These are phyloP conservation scores for Melampsora occidentalis DNA, from an alignment of 1,284 basidiomycete species.

Conservation along the genomic window DNA sequence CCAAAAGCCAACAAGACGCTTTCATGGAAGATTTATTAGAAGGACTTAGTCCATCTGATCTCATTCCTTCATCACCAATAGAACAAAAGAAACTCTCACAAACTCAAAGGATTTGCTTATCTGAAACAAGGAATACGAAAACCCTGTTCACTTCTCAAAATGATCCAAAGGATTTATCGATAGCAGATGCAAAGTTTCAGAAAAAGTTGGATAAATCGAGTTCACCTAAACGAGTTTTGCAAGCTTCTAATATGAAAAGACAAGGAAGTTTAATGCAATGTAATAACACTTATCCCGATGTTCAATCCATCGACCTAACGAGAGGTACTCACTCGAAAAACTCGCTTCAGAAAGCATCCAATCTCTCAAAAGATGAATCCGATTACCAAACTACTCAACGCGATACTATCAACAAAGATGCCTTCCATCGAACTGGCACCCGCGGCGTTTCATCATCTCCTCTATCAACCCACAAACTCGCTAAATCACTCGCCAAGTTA, in stretches of 20 bases:
- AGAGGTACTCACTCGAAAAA: too few species aligned
- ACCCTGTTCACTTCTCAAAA: neutral
- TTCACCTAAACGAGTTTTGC: neutral
- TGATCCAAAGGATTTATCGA: neutral
- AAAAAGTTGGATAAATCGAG: neutral
- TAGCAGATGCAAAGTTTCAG: neutral
- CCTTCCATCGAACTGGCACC: too few species aligned
- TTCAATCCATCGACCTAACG: too few species aligned
- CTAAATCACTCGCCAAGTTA: too few species aligned
- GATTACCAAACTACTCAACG: too few species aligned
- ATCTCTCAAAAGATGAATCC: too few species aligned
- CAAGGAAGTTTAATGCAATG: conserved; percentile 4
- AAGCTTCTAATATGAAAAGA: neutral
- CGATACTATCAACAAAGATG: too few species aligned
- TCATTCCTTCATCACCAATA: neutral
- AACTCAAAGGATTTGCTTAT: neutral
- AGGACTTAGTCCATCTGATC: conserved; percentile 2
- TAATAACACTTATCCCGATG: neutral
- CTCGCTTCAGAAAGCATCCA: too few species aligned
- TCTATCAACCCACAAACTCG: too few species aligned
- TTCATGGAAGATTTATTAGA: conserved; percentile 3
- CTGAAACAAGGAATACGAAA: neutral
- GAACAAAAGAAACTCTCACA: neutral
- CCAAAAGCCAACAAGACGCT: neutral
- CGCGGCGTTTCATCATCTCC: too few species aligned